Base-by-base conservation (phyloP, 495 filamentous ascomycete species). In the Daldinia decipiens region DNA sequence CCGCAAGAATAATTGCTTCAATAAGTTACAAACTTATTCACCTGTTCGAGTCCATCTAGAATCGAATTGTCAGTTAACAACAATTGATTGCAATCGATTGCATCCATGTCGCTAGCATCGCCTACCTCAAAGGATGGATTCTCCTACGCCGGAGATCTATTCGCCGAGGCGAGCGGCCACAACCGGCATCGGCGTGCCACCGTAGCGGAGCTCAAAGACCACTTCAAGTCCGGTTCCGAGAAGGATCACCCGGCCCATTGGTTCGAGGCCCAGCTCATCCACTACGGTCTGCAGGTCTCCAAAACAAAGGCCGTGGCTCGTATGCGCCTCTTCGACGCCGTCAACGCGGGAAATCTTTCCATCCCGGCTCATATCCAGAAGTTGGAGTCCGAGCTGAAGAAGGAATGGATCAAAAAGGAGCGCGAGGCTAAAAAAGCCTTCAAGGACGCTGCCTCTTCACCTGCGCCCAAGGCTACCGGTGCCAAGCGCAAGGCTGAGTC, bases 231-330 rank as follows among this genome's bases (percentile, higher is more conserved):
- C 11, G 75, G 77, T 4, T 63, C 74, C 19, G 75, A 76, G 9
- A 84, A 82, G 52, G 84, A 88, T 71, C 80, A 79, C 31, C 80
- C 83, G 0, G 83, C 78, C 6, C 85, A 87, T 62, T 89, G 82
- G 84, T 89, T 86, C 56, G 82, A 85, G 60, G 87, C 87, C 3
- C 86, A 90, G 59, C 79, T 88, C 21, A 71, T 87, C 3, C 86
- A 90, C 59, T 88, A 88, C 76, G 86, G 86, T 4, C 74, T 90
- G 0, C 79, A 75, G 15, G 79, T 79, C 0, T 86, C 84, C 39
- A 86, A 85, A 70, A 79, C 78, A 31, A 88, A 89, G 71, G 83
- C 83, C 5, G 82, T 81, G 0, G 86, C 87, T 21, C 85, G 87
- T 74, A 85, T 86, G 81, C 76, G 86, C 31, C 77, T 90, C 5